Conservation (phyloP, 805 yeast species). For the Vanderwaltozyma polyspora region DNA sequence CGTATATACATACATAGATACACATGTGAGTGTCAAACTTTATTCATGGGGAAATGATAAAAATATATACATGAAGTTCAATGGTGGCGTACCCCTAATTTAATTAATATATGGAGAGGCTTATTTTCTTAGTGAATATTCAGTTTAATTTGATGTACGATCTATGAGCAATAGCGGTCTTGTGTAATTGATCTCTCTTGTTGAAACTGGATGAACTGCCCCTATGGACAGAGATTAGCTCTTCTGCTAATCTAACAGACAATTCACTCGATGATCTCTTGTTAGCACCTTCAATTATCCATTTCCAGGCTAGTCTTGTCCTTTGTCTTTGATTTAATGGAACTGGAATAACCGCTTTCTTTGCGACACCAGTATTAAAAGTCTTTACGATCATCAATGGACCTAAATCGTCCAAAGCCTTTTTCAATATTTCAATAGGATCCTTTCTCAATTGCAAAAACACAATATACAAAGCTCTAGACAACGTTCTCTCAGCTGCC, state of each 20-base stretch:
- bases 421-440: constrained; percentile 67
- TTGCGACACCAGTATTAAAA: constrained; percentile 76
- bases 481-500: constrained; percentile 59
- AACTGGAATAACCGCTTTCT: constrained; percentile 66
- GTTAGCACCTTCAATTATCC: constrained; percentile 81
- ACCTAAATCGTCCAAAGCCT: constrained; percentile 67
- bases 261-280: constrained; percentile 71
- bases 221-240: constrained; percentile 60
- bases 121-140: constrained; percentile 1
- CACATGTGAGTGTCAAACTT: not conserved
- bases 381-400: constrained; percentile 75
- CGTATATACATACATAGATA: too few relatives aligned
- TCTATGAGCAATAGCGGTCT: constrained; percentile 79
- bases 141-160: constrained; percentile 48
- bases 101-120: not conserved
- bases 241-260: constrained; percentile 85
- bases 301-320: constrained; percentile 72
- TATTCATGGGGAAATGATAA: too few relatives aligned
- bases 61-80: too few relatives aligned
- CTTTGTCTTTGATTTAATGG: constrained; percentile 79
- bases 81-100: too few relatives aligned
- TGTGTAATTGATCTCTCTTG: constrained; percentile 73
- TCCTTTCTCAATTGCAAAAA: constrained; percentile 52
- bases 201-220: constrained; percentile 81
- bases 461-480: constrained; percentile 67